phyloP scores from a whole-genome alignment of 176 grass and related monocot genomes.

The Metroxylon sagu region DNA sequence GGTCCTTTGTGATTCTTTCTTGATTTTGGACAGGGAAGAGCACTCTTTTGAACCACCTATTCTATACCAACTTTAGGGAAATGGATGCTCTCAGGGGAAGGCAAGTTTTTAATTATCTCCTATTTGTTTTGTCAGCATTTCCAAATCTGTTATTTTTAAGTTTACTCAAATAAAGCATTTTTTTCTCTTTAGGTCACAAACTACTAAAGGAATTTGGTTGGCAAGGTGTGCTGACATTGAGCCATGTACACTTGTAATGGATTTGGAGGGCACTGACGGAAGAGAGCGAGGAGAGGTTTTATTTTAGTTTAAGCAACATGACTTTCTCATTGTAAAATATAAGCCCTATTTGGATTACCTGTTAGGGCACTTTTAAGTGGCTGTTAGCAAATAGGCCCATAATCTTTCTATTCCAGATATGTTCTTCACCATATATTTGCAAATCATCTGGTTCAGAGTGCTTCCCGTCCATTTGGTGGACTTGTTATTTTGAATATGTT shows the following conservation, averaged over 20 bases:
- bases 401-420: too few relatives aligned
- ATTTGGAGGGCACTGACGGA: slow-evolving; percentile 98
- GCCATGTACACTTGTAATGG: slow-evolving; percentile 88
- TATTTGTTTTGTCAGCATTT: slow-evolving; percentile 9
- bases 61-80: slow-evolving; percentile 85
- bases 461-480: too few relatives aligned
- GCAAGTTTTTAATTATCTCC: slow-evolving; percentile 24
- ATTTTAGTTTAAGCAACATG: background rate
- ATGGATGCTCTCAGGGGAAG: slow-evolving; percentile 98
- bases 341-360: too few relatives aligned
- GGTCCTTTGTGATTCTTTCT: background rate
- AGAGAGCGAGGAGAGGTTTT: slow-evolving; percentile 97
- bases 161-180: background rate
- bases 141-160: slow-evolving; percentile 4
- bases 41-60: slow-evolving; percentile 96
- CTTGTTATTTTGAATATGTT: too few relatives aligned
- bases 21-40: slow-evolving; percentile 64
- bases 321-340: too few relatives aligned
- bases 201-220: slow-evolving; percentile 96
- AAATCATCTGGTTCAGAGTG: too few relatives aligned
- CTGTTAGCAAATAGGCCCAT: too few relatives aligned
- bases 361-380: too few relatives aligned
- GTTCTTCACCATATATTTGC: too few relatives aligned
- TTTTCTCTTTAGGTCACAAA: slow-evolving; percentile 66
- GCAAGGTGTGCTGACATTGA: slow-evolving; percentile 70